Evolutionary conservation across 306 rosid genomes (phyloP), one percentile per base, ranked within the genome.

Genomic region (Sesbania bispinosa): DNA sequence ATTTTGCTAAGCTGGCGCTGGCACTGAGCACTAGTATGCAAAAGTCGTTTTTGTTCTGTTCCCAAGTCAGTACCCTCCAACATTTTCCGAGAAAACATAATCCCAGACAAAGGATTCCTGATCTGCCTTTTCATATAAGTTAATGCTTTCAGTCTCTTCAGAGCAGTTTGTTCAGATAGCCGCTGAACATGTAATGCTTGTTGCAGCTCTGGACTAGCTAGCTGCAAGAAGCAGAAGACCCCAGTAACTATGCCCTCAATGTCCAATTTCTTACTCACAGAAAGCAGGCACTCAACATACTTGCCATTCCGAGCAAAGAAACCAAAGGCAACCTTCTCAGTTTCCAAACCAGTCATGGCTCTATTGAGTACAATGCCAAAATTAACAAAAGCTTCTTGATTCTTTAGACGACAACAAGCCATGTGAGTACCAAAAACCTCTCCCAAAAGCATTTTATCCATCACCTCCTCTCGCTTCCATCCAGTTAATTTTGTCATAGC

Each of bases 401-500:
- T 91, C 81, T 91, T 94, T 51, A 94, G 87, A 45, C 91, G 96
- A 75, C 97, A 94, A 63, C 84, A 85, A 38, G 89, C 81, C 80
- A 19, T 79, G 18, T 86, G 86, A 30, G 81, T 70, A 54, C 97
- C 97, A 43, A 91, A 94, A 53, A 91, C 96, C 82, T 94, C 97
- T 27, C 97, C 99, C 76, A 91, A 67, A 71, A 94, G 96, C 97
- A 91, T 91, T 79, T 94, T 94, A 77, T 91, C 90, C 58, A 94
- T 82, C 11, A 89, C 89, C 59, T 91, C 93, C 74, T 86, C 95
- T 13, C 99, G 84, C 74, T 80, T 87, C 99, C 97, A 94, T 21
- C 97, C 99, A 21, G 95, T 94, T 73, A 90, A 43, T 77, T 85
- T 87, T 7, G 85, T 73, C 97, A 94, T 94, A 14, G 98, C 98